A percentile compares a stretch with the other conserved stretches of the same genome.
These are phyloP conservation scores for Cornus kousa DNA, from an alignment of 148 eudicot species.

Conservation along the genomic window DNA sequence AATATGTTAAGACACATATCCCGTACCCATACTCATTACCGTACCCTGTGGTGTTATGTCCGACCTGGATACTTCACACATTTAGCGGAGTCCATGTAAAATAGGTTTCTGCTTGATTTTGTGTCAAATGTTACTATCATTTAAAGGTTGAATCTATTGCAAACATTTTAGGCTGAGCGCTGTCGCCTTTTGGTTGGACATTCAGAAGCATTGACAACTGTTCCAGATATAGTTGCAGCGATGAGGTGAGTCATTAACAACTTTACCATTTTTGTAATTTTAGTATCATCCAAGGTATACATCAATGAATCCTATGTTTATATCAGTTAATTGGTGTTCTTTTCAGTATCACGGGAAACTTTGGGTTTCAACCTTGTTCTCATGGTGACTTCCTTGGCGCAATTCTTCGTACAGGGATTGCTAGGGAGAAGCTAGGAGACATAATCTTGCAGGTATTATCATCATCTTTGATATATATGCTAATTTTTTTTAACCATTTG, in stretches of 20 bases:
- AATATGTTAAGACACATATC: too few relatives aligned
- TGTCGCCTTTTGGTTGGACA: constrained; percentile 94
- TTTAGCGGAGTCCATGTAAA: too few relatives aligned
- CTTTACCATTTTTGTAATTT: not conserved
- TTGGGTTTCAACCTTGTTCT: constrained; percentile 70
- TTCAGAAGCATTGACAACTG: constrained; percentile 50
- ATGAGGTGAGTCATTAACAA: constrained; percentile 47
- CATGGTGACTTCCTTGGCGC: constrained; percentile 97
- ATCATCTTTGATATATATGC: not conserved
- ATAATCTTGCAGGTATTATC: constrained; percentile 72
- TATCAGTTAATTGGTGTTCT: constrained; percentile 22
- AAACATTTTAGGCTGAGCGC: constrained; percentile 73
- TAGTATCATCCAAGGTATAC: not conserved
- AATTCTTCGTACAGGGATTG: constrained; percentile 83
- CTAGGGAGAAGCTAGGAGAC: constrained; percentile 90
- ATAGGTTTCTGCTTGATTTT: not conserved
- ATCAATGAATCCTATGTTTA: not conserved
- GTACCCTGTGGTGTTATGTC: too few relatives aligned
- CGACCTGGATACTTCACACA: too few relatives aligned
- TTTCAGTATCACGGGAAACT: constrained; percentile 84
- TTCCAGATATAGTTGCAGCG: constrained; percentile 72
- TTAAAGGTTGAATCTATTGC: not conserved
- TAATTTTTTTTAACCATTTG: not conserved
- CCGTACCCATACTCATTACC: too few relatives aligned
- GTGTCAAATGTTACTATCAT: not conserved